Evolutionary conservation across 2,329 filamentous ascomycete species (phyloP).

Genomic region (Penicillium fuscoglaucum): DNA sequence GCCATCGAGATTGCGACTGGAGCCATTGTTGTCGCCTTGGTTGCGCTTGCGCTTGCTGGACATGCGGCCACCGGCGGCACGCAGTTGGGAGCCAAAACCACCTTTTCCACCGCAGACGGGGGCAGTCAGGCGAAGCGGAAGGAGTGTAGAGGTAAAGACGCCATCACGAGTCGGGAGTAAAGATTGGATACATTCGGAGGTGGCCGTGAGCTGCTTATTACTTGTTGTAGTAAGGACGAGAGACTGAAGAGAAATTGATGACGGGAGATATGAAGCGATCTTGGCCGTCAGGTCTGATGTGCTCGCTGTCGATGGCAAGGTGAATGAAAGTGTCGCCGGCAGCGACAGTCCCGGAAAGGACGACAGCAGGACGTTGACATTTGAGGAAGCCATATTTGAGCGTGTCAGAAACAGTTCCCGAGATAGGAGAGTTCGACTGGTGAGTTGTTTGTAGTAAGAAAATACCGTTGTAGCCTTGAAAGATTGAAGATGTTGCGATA

Average conservation of each 20-base stretch:
- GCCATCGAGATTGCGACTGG: slow-evolving; percentile 90
- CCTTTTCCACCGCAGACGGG: slow-evolving; percentile 91
- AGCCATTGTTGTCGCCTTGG: slow-evolving; percentile 79
- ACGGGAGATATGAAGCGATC: slow-evolving; percentile 58
- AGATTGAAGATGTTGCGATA: slow-evolving; percentile 11
- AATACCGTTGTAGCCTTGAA: not conserved
- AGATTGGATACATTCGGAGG: slow-evolving; percentile 56
- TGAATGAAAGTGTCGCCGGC: slow-evolving; percentile 78
- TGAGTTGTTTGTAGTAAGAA: not conserved
- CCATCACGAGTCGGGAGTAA: slow-evolving; percentile 55
- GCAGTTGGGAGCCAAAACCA: slow-evolving; percentile 94
- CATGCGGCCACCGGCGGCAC: slow-evolving; percentile 97
- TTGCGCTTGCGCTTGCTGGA: slow-evolving; percentile 88
- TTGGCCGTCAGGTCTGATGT: slow-evolving; percentile 66
- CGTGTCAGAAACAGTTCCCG: not conserved
- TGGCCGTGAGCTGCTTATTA: slow-evolving; percentile 66
- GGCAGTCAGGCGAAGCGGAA: slow-evolving; percentile 77
- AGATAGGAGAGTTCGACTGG: not conserved
- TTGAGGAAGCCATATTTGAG: slow-evolving; percentile 55
- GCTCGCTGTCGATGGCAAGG: slow-evolving; percentile 64
- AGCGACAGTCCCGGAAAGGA: slow-evolving; percentile 81
- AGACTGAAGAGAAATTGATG: slow-evolving; percentile 57
- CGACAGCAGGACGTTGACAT: slow-evolving; percentile 79
- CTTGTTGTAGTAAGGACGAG: slow-evolving; percentile 79
- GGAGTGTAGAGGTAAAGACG: slow-evolving; percentile 62